Percentiles rank a stretch among this genome's conserved stretches.
These are phyloP conservation scores for Boletus sp. DNA, from an alignment of 1,284 basidiomycete species.

Conservation along the genomic window DNA sequence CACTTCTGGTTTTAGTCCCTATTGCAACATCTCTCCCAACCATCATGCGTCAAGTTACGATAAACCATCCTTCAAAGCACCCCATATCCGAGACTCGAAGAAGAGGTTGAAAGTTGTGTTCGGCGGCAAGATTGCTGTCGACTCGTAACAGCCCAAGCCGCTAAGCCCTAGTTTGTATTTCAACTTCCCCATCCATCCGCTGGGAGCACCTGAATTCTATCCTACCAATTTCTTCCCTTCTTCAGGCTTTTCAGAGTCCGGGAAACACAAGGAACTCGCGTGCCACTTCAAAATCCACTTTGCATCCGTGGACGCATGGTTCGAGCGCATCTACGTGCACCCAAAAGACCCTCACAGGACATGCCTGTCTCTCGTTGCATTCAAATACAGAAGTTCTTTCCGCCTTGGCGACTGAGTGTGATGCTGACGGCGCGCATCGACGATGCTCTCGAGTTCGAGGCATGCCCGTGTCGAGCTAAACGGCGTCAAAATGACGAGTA, in stretches of 20 bases:
- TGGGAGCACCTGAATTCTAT: constrained; percentile 53
- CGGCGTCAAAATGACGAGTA: constrained; percentile 60
- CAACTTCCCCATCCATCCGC: constrained; percentile 33
- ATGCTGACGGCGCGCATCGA: constrained; percentile 54
- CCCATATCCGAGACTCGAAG: constrained; percentile 40
- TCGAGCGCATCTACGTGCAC: constrained; percentile 56
- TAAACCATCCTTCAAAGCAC: constrained; percentile 34
- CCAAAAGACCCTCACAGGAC: constrained; percentile 70
- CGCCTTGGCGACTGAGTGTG: too few relatives aligned
- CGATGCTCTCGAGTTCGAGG: constrained; percentile 53
- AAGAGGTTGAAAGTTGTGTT: constrained; percentile 56
- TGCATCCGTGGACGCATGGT: constrained; percentile 55
- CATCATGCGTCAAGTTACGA: constrained; percentile 14
- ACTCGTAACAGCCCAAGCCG: constrained; percentile 50
- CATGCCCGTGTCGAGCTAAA: constrained; percentile 58
- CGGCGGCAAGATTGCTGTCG: constrained; percentile 48
- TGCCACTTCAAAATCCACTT: constrained; percentile 51
- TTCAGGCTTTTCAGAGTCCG: constrained; percentile 37
- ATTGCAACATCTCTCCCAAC: not conserved
- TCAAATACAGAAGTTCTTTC: too few relatives aligned
- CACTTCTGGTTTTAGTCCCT: too few relatives aligned
- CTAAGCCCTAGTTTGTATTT: constrained; percentile 50
- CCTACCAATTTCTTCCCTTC: constrained; percentile 52
- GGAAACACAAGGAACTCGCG: constrained; percentile 36
- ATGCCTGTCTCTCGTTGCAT: not conserved